phyloP scores from a whole-genome alignment of 179 eudicot genomes.

The Gypsophila paniculata region DNA sequence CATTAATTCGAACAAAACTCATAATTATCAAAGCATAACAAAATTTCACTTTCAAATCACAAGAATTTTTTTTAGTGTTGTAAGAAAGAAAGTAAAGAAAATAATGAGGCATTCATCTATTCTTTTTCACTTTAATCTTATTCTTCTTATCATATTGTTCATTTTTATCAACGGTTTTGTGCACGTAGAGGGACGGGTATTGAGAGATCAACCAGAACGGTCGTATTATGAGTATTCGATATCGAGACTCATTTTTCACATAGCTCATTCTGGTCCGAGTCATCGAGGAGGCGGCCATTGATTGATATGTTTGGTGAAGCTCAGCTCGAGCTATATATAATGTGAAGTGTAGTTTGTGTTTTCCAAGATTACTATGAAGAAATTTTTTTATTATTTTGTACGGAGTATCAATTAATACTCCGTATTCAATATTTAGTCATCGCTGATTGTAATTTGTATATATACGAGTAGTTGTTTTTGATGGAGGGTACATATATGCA shows the following conservation, averaged over 20 bases:
- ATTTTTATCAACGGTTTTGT: slow-evolving; percentile 21
- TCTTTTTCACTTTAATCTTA: slow-evolving; percentile 3
- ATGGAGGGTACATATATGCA: no score
- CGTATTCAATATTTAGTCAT: neutral
- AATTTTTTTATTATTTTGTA: no score
- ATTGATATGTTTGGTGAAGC: neutral
- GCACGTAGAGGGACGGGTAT: slow-evolving; percentile 34
- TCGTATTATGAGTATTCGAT: neutral
- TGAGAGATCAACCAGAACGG: slow-evolving; percentile 20
- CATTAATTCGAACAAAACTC: neutral
- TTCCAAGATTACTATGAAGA: no score
- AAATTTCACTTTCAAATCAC: neutral
- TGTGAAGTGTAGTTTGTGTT: neutral
- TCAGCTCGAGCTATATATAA: no score
- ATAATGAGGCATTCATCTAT: slow-evolving; percentile 17
- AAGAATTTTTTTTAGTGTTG: neutral
- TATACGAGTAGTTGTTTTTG: neutral
- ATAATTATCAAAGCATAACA: slow-evolving; percentile 1
- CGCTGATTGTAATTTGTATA: neutral
- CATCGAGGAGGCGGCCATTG: slow-evolving; percentile 37
- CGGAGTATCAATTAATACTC: no score
- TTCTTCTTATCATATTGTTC: slow-evolving; percentile 20
- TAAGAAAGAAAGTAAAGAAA: neutral
- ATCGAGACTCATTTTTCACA: slow-evolving; percentile 7
- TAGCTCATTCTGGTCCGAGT: slow-evolving; percentile 44